Evolutionary conservation across 1,284 basidiomycete genomes (phyloP), one percentile per base, ranked within the genome.

Genomic region (Abortiporus biennis): DNA sequence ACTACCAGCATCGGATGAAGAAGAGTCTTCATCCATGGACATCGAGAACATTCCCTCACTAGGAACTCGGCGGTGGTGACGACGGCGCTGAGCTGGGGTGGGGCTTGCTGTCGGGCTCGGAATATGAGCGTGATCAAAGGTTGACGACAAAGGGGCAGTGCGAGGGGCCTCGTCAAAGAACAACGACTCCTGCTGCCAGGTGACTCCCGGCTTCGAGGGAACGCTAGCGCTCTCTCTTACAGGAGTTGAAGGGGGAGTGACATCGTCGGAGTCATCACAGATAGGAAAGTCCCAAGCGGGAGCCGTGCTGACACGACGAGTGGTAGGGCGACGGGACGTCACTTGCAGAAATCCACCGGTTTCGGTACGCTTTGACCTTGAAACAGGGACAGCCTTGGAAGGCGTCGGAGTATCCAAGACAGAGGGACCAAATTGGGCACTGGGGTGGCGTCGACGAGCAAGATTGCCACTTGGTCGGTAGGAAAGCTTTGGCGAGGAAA

Each of bases 11-110:
- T 70, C 68, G n/a, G 59, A 62, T 6, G 72, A 63, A 8, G 69
- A 62, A 13, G 66, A 62, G 44, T 80, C 78, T 55, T 84, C 82
- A 48, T 85, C 80, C 36, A 78, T 77, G 40, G 77, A 80, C 74
- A 85, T 76, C 51, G 67, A 59, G 58, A 85, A 85, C 11, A 85
- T 66, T 38, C 78, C 76, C 42, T 83, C 82, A 52, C 78, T 83
- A 2, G 81, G 79, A 1, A 71, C 66, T 40, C 80, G 72, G 29
- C 60, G 62, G 53, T 83, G 80, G 48, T 67, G 66, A 45, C 68
- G 66, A 22, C 54, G 59, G 30, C 55, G 56, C 47, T 62, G 63
- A 4, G 57, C 60, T 23, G 56, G 57, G n/a, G 64, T 61, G 34
- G 67, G 65, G 29, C 65, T 65, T 8, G 64, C 60, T 12, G 62